Evolutionary conservation across 2,329 filamentous ascomycete species (phyloP), one percentile per base, ranked within the genome.

Genomic region (Aspergillus ibericus): DNA sequence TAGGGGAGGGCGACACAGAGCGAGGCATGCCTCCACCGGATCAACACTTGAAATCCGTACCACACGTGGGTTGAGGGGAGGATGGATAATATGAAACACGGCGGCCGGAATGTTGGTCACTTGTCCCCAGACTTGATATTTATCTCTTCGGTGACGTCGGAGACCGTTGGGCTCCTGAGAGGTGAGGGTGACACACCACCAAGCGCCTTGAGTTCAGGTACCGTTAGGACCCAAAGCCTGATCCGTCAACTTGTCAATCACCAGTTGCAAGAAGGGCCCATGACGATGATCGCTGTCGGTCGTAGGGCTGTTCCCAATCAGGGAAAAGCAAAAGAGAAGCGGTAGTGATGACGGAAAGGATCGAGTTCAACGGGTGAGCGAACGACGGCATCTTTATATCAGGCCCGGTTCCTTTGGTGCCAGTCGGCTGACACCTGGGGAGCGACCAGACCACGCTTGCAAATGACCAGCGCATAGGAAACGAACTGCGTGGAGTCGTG

Each of bases 391-490:
- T 59, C 59, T 55, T 55, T 58, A 58, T 58, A 58, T 48, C 29
- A 40, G 56, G 56, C 51, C 22, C n/a, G 44, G 44, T 16, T 34
- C 36, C 55, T 40, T 53, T 35, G 38, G 40, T 53, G 27, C 34
- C 49, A 57, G 60, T 61, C 61, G 61, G 53, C 53, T 61, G 61
- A 61, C 59, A 42, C 38, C 51, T 53, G 36, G 51, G 29, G 36
- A 53, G 47, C 53, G 58, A 62, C 60, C 54, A 48, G 52, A 58
- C 55, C 63, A 64, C 63, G 64, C 64, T 63, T 63, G 62, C 61
- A 59, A 64, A 62, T 61, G 64, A 65, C 63, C 64, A 66, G 59
- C 64, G 62, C 64, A 66, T 29, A 40, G 46, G 51, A 50, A 55
- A 58, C 54, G 48, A 58, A 55, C 56, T 61, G 63, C 58, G 60